Conservation (phyloP, 2,329 filamentous ascomycete species). For the Xylogone sp. region DNA sequence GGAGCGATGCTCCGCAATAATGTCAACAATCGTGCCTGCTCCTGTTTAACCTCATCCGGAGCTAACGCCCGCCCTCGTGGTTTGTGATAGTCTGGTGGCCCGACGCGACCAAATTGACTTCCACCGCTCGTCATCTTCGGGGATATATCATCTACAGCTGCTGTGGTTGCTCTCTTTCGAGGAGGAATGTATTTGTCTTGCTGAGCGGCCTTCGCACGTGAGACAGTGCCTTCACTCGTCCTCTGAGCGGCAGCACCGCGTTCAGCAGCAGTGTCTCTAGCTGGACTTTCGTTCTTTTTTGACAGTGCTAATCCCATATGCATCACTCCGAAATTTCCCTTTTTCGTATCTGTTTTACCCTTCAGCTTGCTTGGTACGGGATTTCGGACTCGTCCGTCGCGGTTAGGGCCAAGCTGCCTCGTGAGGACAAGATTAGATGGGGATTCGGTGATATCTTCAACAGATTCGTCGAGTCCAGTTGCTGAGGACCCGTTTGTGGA, state of each 20-base stretch:
- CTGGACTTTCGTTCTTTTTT: slow-evolving; percentile 29
- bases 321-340: slow-evolving; percentile 61
- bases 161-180: slow-evolving; percentile 24
- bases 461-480: background rate
- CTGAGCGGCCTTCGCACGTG: slow-evolving; percentile 53
- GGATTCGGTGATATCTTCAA: background rate
- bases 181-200: slow-evolving; percentile 50
- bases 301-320: slow-evolving; percentile 48
- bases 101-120: slow-evolving; percentile 19
- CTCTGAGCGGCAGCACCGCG: slow-evolving; percentile 53
- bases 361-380: slow-evolving; percentile 61
- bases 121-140: slow-evolving; percentile 10
- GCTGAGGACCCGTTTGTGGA: background rate
- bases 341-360: slow-evolving; percentile 50
- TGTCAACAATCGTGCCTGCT: slow-evolving; percentile 57
- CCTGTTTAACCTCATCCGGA: slow-evolving; percentile 49
- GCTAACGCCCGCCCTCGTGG: slow-evolving; percentile 30
- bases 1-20: slow-evolving; percentile 54
- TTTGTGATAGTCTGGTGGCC: slow-evolving; percentile 21
- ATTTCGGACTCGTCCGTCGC: slow-evolving; percentile 50
- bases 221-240: slow-evolving; percentile 58
- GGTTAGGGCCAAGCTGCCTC: slow-evolving; percentile 28
- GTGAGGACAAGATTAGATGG: background rate
- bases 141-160: slow-evolving; percentile 15
- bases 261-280: slow-evolving; percentile 46